Evolutionary conservation across 345 rosid species (phyloP), one percentile per base, ranked within the genome.

Genomic region (Sonneratia caseolaris): DNA sequence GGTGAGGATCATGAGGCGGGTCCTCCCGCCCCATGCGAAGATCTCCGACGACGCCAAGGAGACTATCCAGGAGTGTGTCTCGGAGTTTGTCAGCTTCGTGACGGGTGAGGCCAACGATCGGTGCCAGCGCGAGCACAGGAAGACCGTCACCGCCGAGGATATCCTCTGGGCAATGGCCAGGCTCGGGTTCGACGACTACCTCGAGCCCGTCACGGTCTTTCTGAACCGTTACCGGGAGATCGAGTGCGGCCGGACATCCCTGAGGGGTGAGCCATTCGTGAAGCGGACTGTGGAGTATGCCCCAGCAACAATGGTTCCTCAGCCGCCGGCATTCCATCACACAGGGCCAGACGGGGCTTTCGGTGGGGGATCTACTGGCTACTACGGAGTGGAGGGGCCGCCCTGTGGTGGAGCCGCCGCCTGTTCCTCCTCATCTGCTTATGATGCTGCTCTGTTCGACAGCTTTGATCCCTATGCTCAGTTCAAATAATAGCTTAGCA

Each of bases 31-130:
- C 24, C 68, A 75, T 15, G 78, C 70, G 49, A 75, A 75, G 74
- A 75, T 75, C 78, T 75, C 78, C 37, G 78, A 75, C 59, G 78
- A 75, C 2, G 73, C 78, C 65, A 75, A 75, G 78, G 78, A 70
- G 74, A 71, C 74, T 1, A 75, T 75, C 62, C 74, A 75, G 70
- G 78, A 75, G 74, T 75, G 78, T 53, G 74, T 70, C 27, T 70
- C 74, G 8, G 78, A 75, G 66, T 75, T 64, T 70, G 66, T 75
- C 67, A 75, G 70, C 74, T 75, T 75, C 59, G 62, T 75, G 70
- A 75, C 78, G 0, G 70, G 73, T 35, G 78, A 75, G 51, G 78
- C 78, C 45, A 75, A 75, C 27, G 78, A 75, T 56, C 70, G 71
- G 45, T 75, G 78, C 78, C 70, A 43, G 78, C 74, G 64, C n/a